Conservation (phyloP, 805 yeast species). For the Pachysolen tannophilus region DNA sequence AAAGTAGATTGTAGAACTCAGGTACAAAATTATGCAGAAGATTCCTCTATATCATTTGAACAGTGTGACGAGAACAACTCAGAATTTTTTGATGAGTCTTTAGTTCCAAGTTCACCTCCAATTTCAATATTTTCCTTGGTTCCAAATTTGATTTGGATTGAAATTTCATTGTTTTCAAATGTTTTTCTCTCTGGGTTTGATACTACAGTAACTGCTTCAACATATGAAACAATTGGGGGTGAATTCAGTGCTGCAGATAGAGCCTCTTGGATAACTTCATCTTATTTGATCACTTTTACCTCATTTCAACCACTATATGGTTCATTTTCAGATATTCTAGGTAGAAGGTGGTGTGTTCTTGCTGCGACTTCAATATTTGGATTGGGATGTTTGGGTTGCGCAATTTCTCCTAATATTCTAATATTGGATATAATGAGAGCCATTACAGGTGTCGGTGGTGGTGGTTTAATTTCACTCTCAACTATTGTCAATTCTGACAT, state of each 20-base stretch:
- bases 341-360: slow-evolving; percentile 46
- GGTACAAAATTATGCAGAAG: no score
- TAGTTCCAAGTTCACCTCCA: no score
- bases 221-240: slow-evolving; percentile 58
- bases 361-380: slow-evolving; percentile 49
- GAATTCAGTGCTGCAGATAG: slow-evolving; percentile 57
- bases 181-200: slow-evolving; percentile 60
- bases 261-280: slow-evolving; percentile 68
- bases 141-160: slow-evolving; percentile 4
- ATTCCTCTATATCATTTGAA: no score
- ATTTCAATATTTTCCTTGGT: no score
- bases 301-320: slow-evolving; percentile 73
- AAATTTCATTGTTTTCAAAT: slow-evolving; percentile 7
- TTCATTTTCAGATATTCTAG: slow-evolving; percentile 64
- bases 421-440: slow-evolving; percentile 50
- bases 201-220: slow-evolving; percentile 59
- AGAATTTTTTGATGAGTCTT: no score
- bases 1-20: no score
- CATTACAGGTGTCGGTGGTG: slow-evolving; percentile 87
- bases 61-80: no score
- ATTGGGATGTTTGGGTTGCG: slow-evolving; percentile 51
- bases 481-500: slow-evolving; percentile 76
- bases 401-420: slow-evolving; percentile 36
- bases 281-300: slow-evolving; percentile 59
- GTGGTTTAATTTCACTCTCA: slow-evolving; percentile 71